Base-by-base conservation (phyloP, 345 rosid species). In the Aegle marmelos region DNA sequence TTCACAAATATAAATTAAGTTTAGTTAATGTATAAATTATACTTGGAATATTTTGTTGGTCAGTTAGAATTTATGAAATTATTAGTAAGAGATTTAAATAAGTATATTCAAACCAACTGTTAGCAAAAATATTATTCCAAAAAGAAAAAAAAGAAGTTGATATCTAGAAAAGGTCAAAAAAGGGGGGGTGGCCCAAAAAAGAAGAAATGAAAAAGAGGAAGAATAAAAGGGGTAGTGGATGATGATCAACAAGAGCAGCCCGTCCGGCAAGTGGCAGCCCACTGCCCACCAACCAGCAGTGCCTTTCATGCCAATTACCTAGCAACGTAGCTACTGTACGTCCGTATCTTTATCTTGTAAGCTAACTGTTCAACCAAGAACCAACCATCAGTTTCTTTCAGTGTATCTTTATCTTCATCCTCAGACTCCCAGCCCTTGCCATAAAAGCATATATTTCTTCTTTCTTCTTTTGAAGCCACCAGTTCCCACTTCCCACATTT, bases 341-440 rank as follows among this genome's bases (percentile, higher is more conserved):
- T n/a, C 25, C 1, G 28, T 25, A n/a, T 73, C 56, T n/a, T 59
- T 73, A 24, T 58, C 54, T 73, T 11, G 11, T 27, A 39, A 39
- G 9, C 27, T 41, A 39, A 25, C 37, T 28, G 27, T 54, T 31
- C 33, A 27, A 22, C 9, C 22, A 2, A 28, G 58, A 14, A 14
- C 75, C 5, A 36, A 30, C 74, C 74, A 53, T n/a, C 33, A 22
- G 31, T 30, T 72, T 33, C 75, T 30, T 11, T 54, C 39, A 5
- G 19, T 34, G 64, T 72, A 72, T 57, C 75, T 37, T 73, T 58
- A 37, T 73, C 68, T 59, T 59, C 56, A 60, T 5, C 64, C 65
- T 72, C 65, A 57, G 28, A 25, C 50, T 72, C 1, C 73, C 17
- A 6, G 31, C 36, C 5, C 73, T 48, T 50, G 45, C 25, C 19